Base-by-base conservation (phyloP, 441 rosid species). In the Dalechampia spathulata region DNA sequence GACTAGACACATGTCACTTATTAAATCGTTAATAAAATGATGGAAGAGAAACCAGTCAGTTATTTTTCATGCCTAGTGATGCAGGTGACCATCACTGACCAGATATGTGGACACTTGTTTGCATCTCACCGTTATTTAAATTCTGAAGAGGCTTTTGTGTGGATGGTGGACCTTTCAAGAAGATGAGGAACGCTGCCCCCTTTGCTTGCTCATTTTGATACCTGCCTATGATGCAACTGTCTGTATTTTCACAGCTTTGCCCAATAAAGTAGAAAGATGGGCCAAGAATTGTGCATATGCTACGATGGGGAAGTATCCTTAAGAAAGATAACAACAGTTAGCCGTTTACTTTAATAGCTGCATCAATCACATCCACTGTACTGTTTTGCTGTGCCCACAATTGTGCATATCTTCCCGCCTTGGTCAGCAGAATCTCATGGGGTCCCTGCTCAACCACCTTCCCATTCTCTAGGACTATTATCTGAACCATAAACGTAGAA, bases 391-490 rank as follows among this genome's bases (percentile, higher is more conserved):
- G 98, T 34, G 82, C 70, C 99, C 99, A 94, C 8, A 87, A 76
- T 68, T 87, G 99, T 0, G 99, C 88, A 64, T 94, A 94, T 83
- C 99, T 86, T 43, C 98, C 99, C 1, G 87, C 82, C 42, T 75
- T 78, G 17, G 70, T 76, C 73, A 90, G 55, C 36, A 87, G 94
- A 69, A 70, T 77, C 13, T 90, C 96, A 64, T 90, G 99, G 10
- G 95, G 75, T 16, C 99, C 99, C 48, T 94, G 98, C 60, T 94
- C 95, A 17, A 90, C 81, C 60, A 94, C 95, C 83, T 75, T 87
- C 75, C 99, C 98, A 49, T 72, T 76, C 80, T 90, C 98, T 73
- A 94, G 68, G 60, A 94, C 96, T 59, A 94, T 78, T 53, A 94
- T 94, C 98, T 92, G 90, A 60, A 69, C 39, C 48, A 65, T 39